A percentile compares a stretch with the other conserved stretches of the same genome.
These are phyloP conservation scores for Jimgerdemannia lactiflua DNA, from an alignment of 192 early-diverging fungal species.

Conservation along the genomic window DNA sequence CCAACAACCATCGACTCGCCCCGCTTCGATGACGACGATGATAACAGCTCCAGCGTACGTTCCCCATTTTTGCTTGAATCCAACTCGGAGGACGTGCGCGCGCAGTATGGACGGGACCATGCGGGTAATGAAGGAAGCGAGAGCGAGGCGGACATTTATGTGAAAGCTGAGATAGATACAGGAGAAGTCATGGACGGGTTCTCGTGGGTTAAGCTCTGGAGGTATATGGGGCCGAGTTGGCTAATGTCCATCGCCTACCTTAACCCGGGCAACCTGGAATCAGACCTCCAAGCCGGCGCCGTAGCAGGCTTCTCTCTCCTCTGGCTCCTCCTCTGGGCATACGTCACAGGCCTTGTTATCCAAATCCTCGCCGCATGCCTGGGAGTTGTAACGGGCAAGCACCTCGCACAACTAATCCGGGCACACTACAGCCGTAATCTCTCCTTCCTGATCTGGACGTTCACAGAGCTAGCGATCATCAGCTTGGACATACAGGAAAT, in stretches of 20 bases:
- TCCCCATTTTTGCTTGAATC: no score
- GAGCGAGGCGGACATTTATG: neutral
- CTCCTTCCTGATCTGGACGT: conserved; percentile 48
- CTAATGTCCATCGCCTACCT: conserved; percentile 60
- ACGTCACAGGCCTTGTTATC: conserved; percentile 59
- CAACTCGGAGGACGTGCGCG: no score
- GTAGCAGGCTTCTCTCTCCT: conserved; percentile 63
- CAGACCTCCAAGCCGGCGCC: conserved; percentile 69
- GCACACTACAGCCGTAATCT: conserved; percentile 46
- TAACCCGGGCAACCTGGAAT: conserved; percentile 69
- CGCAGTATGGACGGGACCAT: no score
- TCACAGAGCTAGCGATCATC: conserved; percentile 66
- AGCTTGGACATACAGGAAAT: conserved; percentile 76
- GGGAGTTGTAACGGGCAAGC: conserved; percentile 63
- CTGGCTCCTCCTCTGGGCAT: conserved; percentile 63
- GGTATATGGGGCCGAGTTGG: conserved; percentile 58
- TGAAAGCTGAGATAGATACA: conserved; percentile 39
- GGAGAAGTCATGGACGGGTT: conserved; percentile 45
- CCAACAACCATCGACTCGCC: no score
- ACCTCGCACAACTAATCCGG: conserved; percentile 54
- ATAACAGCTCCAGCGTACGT: no score
- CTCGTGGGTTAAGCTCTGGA: conserved; percentile 58
- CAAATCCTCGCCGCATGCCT: conserved; percentile 58
- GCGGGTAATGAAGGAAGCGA: no score
- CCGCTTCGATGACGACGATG: no score